Evolutionary conservation across 495 filamentous ascomycete species (phyloP), one percentile per base, ranked within the genome.

Genomic region (Hyphodiscus hymeniophilus): DNA sequence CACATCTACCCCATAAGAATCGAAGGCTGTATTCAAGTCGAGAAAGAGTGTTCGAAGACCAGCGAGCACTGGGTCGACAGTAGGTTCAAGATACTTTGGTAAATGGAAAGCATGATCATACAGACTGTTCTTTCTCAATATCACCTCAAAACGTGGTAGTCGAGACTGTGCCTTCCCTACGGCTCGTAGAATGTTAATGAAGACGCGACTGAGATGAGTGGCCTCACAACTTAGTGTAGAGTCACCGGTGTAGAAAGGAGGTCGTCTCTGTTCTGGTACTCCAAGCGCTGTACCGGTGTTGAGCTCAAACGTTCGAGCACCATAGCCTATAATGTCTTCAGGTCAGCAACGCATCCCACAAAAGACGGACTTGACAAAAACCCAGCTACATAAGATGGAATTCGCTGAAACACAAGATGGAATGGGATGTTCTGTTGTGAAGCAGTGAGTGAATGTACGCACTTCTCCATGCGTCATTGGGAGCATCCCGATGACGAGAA

Each of bases 11-110:
- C 23, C 7, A 8, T 40, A 23, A 13, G 48, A 30, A 23, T 16
- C 6, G 15, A 20, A 32, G 21, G 44, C 31, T 12, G 22, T 15
- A 3, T 42, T 48, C 8, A 65, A n/a, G 13, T 62, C 60, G 10
- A 76, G 58, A 31, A 68, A 66, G 8, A 76, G 59, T 8, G 47
- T 55, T 32, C 58, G 56, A 43, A 74, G 56, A 30, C 56, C 54
- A 2, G 30, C 45, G 0, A 74, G 57, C 4, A 68, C 51, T 4
- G 61, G 54, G 15, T 39, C 15, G 16, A 69, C 34, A 3, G 42
- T 26, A 3, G 58, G 23, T 33, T 62, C 49, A 0, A 66, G 36
- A 16, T 52, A 59, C 16, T 47, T 43, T 10, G 66, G 66, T 38
- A 74, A 55, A 31, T 54, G 53, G 42, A 72, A 67, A 35, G 64